phyloP scores from a whole-genome alignment of 2,329 filamentous ascomycete species.

The Fusarium multiceps region DNA sequence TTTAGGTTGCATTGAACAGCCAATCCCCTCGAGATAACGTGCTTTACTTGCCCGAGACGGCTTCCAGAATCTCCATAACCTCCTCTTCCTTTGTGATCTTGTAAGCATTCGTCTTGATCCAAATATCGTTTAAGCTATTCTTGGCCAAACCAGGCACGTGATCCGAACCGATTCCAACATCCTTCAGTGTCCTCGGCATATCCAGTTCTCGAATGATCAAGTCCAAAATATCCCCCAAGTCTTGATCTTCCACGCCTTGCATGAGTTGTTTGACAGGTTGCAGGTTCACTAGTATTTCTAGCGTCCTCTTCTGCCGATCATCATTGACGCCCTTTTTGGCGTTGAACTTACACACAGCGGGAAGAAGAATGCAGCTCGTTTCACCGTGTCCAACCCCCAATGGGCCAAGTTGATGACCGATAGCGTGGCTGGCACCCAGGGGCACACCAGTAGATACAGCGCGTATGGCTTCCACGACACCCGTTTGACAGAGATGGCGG shows the following conservation, averaged over 20 bases:
- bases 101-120: constrained; percentile 17
- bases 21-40: neutral
- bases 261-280: neutral
- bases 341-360: constrained; percentile 21
- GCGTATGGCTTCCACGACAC: constrained; percentile 8
- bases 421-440: constrained; percentile 19
- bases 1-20: neutral
- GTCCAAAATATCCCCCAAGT: constrained; percentile 7
- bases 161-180: neutral
- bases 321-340: neutral
- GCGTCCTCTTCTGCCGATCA: neutral
- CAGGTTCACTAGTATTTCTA: neutral
- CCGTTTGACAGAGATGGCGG: constrained; percentile 11
- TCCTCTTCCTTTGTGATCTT: constrained; percentile 3
- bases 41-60: neutral
- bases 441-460: constrained; percentile 15
- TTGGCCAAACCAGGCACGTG: neutral
- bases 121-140: constrained; percentile 18
- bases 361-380: constrained; percentile 17
- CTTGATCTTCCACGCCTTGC: neutral
- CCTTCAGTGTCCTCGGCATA: constrained; percentile 8
- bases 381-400: constrained; percentile 15
- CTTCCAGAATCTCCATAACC: constrained; percentile 9
- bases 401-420: constrained; percentile 18
- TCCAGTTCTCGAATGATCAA: neutral